These are phyloP conservation scores for Entrophospora sp. DNA, from an alignment of 192 early-diverging fungal genomes.

Conservation along the genomic window DNA sequence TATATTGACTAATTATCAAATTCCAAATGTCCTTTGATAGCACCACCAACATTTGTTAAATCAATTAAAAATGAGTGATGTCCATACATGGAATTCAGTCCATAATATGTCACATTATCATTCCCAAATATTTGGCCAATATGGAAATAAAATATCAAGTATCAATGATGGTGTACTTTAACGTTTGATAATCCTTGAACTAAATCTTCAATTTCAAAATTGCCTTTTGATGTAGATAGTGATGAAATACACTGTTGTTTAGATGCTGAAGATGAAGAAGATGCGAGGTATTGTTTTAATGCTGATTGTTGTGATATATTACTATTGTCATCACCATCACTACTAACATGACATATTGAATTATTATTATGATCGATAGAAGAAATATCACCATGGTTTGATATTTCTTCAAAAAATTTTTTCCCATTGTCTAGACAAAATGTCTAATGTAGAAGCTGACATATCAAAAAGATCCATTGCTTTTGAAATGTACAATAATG, in stretches of 20 bases:
- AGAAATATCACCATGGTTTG: constrained; percentile 22
- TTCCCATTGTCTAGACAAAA: constrained; percentile 32
- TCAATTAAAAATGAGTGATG: constrained; percentile 97
- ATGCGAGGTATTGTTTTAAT: constrained; percentile 5
- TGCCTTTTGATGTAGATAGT: background rate
- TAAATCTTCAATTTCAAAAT: constrained; percentile 44
- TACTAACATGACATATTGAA: constrained; percentile 6
- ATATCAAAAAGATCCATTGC: constrained; percentile 99
- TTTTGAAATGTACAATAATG: constrained; percentile 87
- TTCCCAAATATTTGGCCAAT: constrained; percentile 84
- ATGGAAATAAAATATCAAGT: constrained; percentile 91
- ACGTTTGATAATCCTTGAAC: constrained; percentile 62
- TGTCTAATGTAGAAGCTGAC: constrained; percentile 43
- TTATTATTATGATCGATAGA: too few relatives aligned
- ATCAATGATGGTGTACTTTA: constrained; percentile 78
- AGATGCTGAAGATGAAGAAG: background rate
- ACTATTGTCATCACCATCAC: too few relatives aligned
- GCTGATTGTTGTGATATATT: too few relatives aligned
- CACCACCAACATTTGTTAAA: constrained; percentile 79
- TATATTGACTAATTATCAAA: constrained; percentile 31
- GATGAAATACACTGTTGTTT: constrained; percentile 8
- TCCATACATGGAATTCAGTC: constrained; percentile 92
- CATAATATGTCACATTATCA: constrained; percentile 87
- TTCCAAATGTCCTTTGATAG: constrained; percentile 86
- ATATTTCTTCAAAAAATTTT: constrained; percentile 25